Evolutionary conservation across 2,329 filamentous ascomycete species (phyloP).

Genomic region (Orbilia ellipsospora): DNA sequence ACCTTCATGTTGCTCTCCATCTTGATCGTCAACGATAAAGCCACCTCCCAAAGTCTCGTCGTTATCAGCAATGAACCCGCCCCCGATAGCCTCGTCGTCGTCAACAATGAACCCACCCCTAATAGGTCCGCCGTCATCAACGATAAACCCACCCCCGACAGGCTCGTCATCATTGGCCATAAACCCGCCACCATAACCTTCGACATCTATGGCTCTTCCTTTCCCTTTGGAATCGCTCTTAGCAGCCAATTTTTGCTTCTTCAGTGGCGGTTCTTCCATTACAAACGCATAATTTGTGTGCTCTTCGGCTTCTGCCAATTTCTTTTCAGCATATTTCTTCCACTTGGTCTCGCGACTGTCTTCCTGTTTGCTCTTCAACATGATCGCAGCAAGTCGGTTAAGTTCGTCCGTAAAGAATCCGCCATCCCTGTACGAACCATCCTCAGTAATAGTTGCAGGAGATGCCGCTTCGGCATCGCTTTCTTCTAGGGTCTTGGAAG

Average conservation of each 20-base stretch:
- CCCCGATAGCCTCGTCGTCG: too few relatives aligned
- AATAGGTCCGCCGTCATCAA: too few relatives aligned
- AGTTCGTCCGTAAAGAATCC: constrained; percentile 44
- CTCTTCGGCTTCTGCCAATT: constrained; percentile 26
- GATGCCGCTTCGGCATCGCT: constrained; percentile 59
- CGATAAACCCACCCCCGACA: constrained; percentile 36
- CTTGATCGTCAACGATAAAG: constrained; percentile 60
- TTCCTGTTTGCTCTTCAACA: constrained; percentile 14
- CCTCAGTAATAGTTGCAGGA: constrained; percentile 55
- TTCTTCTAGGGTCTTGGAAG: constrained; percentile 6
- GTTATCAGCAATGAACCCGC: constrained; percentile 5
- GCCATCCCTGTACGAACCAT: constrained; percentile 35
- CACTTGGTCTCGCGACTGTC: constrained; percentile 13
- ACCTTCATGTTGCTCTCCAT: background rate
- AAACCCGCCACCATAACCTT: constrained; percentile 10
- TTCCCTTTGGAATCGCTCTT: constrained; percentile 11
- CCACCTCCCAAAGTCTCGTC: constrained; percentile 18
- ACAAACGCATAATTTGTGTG: constrained; percentile 24
- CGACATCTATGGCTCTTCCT: background rate
- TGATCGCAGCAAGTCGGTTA: constrained; percentile 23
- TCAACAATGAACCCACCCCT: too few relatives aligned
- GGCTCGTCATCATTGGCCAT: constrained; percentile 5
- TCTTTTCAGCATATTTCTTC: constrained; percentile 11
- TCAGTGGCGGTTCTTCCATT: background rate
- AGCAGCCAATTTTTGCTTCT: background rate